Conservation (phyloP, 345 rosid genomes). For the Eucalyptus curtisii region DNA sequence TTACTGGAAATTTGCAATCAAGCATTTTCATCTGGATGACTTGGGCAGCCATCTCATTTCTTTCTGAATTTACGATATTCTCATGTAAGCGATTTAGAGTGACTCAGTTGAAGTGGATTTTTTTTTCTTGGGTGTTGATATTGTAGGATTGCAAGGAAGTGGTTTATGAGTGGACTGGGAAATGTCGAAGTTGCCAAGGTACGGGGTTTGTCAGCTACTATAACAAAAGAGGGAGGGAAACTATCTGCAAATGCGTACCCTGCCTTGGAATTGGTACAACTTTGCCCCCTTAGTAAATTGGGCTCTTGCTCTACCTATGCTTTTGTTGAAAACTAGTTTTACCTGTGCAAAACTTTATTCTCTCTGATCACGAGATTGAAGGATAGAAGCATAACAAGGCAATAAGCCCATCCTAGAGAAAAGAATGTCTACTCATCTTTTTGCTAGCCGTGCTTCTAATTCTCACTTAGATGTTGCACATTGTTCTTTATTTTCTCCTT, state of each 20-base stretch:
- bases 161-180: slow-evolving; percentile 97
- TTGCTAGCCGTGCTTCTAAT: background rate
- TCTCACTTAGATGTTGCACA: background rate
- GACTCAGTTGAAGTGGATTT: background rate
- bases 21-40: background rate
- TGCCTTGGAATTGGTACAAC: slow-evolving; percentile 75
- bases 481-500: background rate
- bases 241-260: slow-evolving; percentile 78
- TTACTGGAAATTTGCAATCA: background rate
- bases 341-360: background rate
- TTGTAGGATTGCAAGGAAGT: slow-evolving; percentile 76
- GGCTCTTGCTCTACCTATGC: background rate
- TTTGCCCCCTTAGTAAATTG: background rate
- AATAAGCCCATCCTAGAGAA: background rate
- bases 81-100: background rate
- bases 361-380: background rate
- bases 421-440: background rate
- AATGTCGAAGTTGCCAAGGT: slow-evolving; percentile 90
- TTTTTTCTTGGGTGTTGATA: background rate
- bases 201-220: slow-evolving; percentile 75
- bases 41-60: background rate
- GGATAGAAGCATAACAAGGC: background rate
- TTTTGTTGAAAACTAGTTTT: background rate
- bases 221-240: slow-evolving; percentile 80
- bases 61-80: background rate